These are phyloP conservation scores for Metrosideros polymorpha DNA, from an alignment of 441 rosid species.

Conservation along the genomic window DNA sequence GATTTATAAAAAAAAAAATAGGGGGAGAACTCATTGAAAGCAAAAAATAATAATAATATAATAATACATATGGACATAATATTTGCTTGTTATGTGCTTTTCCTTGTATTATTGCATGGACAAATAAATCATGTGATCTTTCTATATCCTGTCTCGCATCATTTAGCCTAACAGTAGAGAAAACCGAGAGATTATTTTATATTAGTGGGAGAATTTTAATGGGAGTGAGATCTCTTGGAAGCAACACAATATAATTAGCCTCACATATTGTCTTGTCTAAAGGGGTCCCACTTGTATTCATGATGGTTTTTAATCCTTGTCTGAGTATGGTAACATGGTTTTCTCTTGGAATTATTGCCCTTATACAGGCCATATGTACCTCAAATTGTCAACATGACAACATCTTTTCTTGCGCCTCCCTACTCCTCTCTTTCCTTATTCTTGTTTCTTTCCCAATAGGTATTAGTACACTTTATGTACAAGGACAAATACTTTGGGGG, in stretches of 20 bases:
- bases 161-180: not conserved
- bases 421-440: slow-evolving; percentile 6
- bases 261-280: slow-evolving; percentile 17
- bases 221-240: not conserved
- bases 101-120: not conserved
- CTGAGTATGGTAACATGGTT: slow-evolving; percentile 15
- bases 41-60: not conserved
- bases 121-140: not conserved
- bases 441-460: slow-evolving; percentile 10
- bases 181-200: not conserved
- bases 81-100: not conserved
- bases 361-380: slow-evolving; percentile 18
- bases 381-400: slow-evolving; percentile 6
- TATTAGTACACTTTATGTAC: not conserved
- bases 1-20: not conserved
- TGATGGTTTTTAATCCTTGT: slow-evolving; percentile 2
- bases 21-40: not conserved
- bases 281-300: slow-evolving; percentile 5
- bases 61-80: not conserved
- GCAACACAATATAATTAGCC: not conserved
- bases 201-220: not conserved
- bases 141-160: not conserved
- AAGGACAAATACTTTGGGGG: slow-evolving; percentile 13
- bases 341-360: slow-evolving; percentile 21
- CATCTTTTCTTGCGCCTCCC: slow-evolving; percentile 1